Evolutionary conservation across 345 rosid genomes (phyloP).

Genomic region (Kandelia obovata): DNA sequence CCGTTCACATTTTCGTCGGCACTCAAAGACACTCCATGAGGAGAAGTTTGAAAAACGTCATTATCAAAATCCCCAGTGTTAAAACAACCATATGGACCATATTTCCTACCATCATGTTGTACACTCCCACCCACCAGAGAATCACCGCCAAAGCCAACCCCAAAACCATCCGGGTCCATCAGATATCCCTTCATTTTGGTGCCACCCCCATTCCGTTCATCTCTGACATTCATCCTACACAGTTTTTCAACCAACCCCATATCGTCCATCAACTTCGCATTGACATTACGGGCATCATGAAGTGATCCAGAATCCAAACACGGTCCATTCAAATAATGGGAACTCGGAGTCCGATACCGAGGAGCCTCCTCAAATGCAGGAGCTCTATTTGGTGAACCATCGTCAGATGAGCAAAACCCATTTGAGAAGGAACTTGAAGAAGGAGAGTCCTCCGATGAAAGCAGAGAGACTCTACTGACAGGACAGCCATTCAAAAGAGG

Average conservation of each 20-base stretch:
- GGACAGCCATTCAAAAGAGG: constrained; percentile 18
- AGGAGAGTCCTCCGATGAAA: constrained; percentile 23
- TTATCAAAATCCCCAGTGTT: constrained; percentile 21
- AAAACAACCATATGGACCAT: constrained; percentile 25
- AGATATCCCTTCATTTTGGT: constrained; percentile 31
- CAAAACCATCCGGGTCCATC: constrained; percentile 29
- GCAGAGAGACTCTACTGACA: constrained; percentile 21
- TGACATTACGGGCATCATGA: constrained; percentile 16
- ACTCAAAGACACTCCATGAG: constrained; percentile 22
- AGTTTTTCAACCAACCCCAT: constrained; percentile 40
- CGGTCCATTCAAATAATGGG: constrained; percentile 28
- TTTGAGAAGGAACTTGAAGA: constrained; percentile 37
- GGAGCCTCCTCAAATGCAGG: constrained; percentile 16
- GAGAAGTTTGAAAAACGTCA: constrained; percentile 27
- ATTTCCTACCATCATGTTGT: constrained; percentile 22
- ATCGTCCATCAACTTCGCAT: constrained; percentile 18
- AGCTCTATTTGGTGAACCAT: constrained; percentile 21
- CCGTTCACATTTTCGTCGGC: constrained; percentile 24
- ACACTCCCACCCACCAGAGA: constrained; percentile 13
- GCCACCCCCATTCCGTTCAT: constrained; percentile 26
- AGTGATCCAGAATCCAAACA: constrained; percentile 28
- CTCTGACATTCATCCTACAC: constrained; percentile 39
- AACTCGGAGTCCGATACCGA: constrained; percentile 16
- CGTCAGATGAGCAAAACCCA: constrained; percentile 35
- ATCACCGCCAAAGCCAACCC: constrained; percentile 24